Evolutionary conservation across 73 alveolate genomes (phyloP).

Genomic region (Diophrys appendiculata): DNA sequence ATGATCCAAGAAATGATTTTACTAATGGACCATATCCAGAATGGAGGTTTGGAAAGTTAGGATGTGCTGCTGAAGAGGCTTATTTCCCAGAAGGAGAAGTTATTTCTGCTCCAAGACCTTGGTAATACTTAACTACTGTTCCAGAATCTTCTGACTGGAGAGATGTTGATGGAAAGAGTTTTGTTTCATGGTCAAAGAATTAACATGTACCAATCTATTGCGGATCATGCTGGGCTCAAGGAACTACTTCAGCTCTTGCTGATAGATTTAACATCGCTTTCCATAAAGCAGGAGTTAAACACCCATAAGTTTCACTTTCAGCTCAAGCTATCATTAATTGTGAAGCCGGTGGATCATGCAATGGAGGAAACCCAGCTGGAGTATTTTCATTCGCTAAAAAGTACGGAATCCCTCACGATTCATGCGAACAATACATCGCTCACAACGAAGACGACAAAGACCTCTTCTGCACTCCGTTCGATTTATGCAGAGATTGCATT

Average conservation of each 20-base stretch:
- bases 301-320: slow-evolving; percentile 63
- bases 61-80: slow-evolving; percentile 26
- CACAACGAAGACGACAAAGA: slow-evolving; percentile 44
- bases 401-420: slow-evolving; percentile 68
- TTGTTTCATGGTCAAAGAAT: slow-evolving; percentile 19
- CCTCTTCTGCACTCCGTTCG: slow-evolving; percentile 69
- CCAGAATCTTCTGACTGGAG: slow-evolving; percentile 40
- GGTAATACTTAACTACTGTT: slow-evolving; percentile 17
- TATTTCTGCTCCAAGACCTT: slow-evolving; percentile 52
- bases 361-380: slow-evolving; percentile 75
- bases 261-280: slow-evolving; percentile 75
- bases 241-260: slow-evolving; percentile 67
- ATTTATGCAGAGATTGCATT: slow-evolving; percentile 63
- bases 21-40: slow-evolving; percentile 26
- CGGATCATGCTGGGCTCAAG: slow-evolving; percentile 87
- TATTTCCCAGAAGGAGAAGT: slow-evolving; percentile 26
- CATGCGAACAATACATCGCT: slow-evolving; percentile 84
- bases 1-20: slow-evolving; percentile 49
- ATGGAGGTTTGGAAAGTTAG: neutral
- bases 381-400: slow-evolving; percentile 67
- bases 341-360: slow-evolving; percentile 74
- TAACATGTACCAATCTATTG: slow-evolving; percentile 65
- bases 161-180: slow-evolving; percentile 22
- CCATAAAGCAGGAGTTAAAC: slow-evolving; percentile 38
- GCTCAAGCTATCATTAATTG: slow-evolving; percentile 79